Conservation (phyloP, 2,329 filamentous ascomycete genomes). For the Aspergillus sp. region DNA sequence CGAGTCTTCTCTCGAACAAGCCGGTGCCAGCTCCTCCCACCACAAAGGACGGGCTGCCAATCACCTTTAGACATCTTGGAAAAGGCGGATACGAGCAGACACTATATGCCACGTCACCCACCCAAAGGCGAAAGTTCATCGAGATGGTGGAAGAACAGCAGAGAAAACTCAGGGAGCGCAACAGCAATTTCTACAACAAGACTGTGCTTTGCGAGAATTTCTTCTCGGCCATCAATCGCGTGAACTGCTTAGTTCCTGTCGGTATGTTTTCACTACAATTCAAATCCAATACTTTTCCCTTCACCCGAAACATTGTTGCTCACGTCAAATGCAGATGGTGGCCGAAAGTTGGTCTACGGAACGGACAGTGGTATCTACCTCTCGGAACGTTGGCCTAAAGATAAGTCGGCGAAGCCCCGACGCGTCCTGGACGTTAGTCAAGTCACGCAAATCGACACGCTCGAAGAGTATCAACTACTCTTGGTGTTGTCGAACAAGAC, state of each 20-base stretch:
- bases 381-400: slow-evolving; percentile 85
- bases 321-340: slow-evolving; percentile 66
- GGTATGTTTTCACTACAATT: slow-evolving; percentile 54
- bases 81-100: slow-evolving; percentile 94
- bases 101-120: slow-evolving; percentile 80
- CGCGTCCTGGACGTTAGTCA: slow-evolving; percentile 81
- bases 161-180: slow-evolving; percentile 72
- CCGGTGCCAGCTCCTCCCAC: slow-evolving; percentile 49
- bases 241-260: slow-evolving; percentile 92
- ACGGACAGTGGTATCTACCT: slow-evolving; percentile 94
- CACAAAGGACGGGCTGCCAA: slow-evolving; percentile 78
- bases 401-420: slow-evolving; percentile 69
- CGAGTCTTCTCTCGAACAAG: slow-evolving; percentile 71
- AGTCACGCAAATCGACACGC: slow-evolving; percentile 92
- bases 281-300: not conserved
- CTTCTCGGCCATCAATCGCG: slow-evolving; percentile 82
- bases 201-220: slow-evolving; percentile 77
- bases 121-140: slow-evolving; percentile 92
- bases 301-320: slow-evolving; percentile 5
- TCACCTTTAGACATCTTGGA: slow-evolving; percentile 93
- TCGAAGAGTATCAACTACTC: slow-evolving; percentile 91
- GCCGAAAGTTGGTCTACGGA: slow-evolving; percentile 88
- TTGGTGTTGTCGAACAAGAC: slow-evolving; percentile 92
- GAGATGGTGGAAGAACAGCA: slow-evolving; percentile 93
- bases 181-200: slow-evolving; percentile 69